A percentile compares a stretch with the other conserved stretches of the same genome.
Conservation (phyloP, 805 yeast genomes). For the Cyberlindnera japonica region DNA sequence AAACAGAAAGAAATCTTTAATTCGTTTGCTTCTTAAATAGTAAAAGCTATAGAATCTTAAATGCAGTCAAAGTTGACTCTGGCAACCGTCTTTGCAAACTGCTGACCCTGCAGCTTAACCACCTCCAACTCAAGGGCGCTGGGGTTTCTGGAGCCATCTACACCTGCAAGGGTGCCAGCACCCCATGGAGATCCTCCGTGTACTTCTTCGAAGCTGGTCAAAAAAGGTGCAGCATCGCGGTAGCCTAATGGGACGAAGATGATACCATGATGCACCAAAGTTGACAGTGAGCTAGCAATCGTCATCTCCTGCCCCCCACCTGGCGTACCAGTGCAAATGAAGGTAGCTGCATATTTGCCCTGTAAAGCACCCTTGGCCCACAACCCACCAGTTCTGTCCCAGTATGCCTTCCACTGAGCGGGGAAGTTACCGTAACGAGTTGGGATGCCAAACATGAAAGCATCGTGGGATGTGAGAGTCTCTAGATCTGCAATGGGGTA, state of each 20-base stretch:
- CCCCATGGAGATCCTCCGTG: conserved; percentile 90
- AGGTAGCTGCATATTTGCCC: conserved; percentile 74
- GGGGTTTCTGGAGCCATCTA: conserved; percentile 72
- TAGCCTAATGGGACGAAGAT: conserved; percentile 77
- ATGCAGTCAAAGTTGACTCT: conserved; percentile 27
- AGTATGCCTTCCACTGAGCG: conserved; percentile 70
- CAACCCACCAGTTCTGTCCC: conserved; percentile 73
- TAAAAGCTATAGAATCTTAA: too few relatives aligned
- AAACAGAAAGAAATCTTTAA: too few relatives aligned
- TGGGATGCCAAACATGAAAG: conserved; percentile 73
- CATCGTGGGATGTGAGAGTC: conserved; percentile 61
- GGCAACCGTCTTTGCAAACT: conserved; percentile 48
- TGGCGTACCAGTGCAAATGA: conserved; percentile 65
- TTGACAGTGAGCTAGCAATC: conserved; percentile 52
- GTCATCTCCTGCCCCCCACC: conserved; percentile 83
- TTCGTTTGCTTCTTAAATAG: too few relatives aligned
- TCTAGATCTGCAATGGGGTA: conserved; percentile 57
- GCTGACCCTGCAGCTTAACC: conserved; percentile 64
- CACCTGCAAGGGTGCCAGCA: conserved; percentile 73
- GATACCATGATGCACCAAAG: conserved; percentile 73
- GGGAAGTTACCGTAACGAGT: conserved; percentile 76
- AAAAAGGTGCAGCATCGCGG: conserved; percentile 48
- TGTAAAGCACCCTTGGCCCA: conserved; percentile 69
- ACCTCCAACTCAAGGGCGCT: conserved; percentile 58
- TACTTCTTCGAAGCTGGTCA: conserved; percentile 57